phyloP scores from a whole-genome alignment of 2,329 filamentous ascomycete species.

The Ilyonectria sp. region DNA sequence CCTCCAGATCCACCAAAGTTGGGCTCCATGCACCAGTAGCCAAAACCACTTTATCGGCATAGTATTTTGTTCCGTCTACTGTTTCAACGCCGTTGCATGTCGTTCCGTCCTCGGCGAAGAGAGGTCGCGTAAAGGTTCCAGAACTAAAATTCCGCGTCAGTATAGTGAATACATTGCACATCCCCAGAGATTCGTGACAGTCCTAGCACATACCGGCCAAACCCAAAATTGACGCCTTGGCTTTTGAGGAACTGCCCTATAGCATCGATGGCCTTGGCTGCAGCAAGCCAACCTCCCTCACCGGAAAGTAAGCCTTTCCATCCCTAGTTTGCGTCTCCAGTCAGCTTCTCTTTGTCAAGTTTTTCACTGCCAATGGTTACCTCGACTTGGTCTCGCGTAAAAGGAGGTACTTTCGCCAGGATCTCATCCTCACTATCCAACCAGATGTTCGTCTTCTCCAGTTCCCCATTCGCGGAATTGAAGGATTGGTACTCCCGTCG shows the following conservation, averaged over 20 bases:
- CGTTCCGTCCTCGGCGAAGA: constrained; percentile 12
- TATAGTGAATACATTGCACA: not conserved
- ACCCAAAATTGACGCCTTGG: constrained; percentile 25
- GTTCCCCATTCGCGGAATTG: not conserved
- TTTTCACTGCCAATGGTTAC: not conserved
- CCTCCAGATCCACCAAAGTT: constrained; percentile 16
- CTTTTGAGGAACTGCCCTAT: constrained; percentile 17
- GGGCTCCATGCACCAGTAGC: constrained; percentile 19
- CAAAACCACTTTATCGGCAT: constrained; percentile 21
- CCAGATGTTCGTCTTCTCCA: constrained; percentile 20
- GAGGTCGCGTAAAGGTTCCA: constrained; percentile 11
- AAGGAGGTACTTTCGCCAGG: constrained; percentile 10
- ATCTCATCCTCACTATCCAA: constrained; percentile 18
- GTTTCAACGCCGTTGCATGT: constrained; percentile 22
- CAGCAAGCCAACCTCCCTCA: constrained; percentile 26
- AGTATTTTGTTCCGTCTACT: constrained; percentile 15
- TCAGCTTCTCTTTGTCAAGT: not conserved
- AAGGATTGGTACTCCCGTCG: constrained; percentile 1
- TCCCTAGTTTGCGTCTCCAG: constrained; percentile 4
- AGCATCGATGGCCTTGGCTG: constrained; percentile 22
- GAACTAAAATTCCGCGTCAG: constrained; percentile 3
- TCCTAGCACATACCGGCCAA: constrained; percentile 12
- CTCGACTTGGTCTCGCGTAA: constrained; percentile 21
- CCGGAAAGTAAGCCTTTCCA: constrained; percentile 15
- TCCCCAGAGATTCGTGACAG: not conserved